Evolutionary conservation across 345 rosid genomes (phyloP), one percentile per base, ranked within the genome.

Genomic region (Lagerstroemia speciosa): DNA sequence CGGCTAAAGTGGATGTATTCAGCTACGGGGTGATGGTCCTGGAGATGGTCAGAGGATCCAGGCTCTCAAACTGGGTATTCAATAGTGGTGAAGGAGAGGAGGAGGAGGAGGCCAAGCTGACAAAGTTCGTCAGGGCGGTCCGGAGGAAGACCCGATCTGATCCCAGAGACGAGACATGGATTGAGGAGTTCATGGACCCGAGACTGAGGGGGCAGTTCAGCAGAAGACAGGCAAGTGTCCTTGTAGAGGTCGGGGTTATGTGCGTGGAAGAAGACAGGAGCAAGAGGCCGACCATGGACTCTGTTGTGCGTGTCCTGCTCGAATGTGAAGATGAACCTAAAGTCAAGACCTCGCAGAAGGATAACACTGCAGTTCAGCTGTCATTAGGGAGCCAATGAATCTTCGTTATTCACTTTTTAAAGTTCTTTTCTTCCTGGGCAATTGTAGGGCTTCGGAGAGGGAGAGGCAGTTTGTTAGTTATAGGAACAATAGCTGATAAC

Each of bases 21-120:
- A 72, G 87, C 66, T 83, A 73, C 6, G 80, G 81, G 8, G 77
- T 83, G 43, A 78, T 81, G 77, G 62, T 79, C 65, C 80, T 83
- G 1, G 82, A 83, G 67, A 34, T 81, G 73, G 77, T 77, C 70
- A 80, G 77, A 63, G 89, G 86, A 58, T 19, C 66, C 38, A 38
- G 50, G 67, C 14, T 84, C 8, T 78, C 83, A 3, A 68, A 68
- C 38, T 70, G 67, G 84, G 68, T 38, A 0, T 22, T 40, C 27
- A 69, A 64, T 66, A 79, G 29, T 58, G 61, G 31, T 8, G 31
- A 78, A 45, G 46, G 8, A 0, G 55, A 72, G 46, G 24, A 20
- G 0, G 65, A 73, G 60, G 76, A 76, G 32, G 84, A 75, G 72
- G 46, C 77, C 1, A 81, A 77, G 67, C 24, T 85, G 43, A 72